Percentiles rank a stretch among this genome's conserved stretches.
Conservation (phyloP, 805 yeast genomes). For the Cyberlindnera meyerae region DNA sequence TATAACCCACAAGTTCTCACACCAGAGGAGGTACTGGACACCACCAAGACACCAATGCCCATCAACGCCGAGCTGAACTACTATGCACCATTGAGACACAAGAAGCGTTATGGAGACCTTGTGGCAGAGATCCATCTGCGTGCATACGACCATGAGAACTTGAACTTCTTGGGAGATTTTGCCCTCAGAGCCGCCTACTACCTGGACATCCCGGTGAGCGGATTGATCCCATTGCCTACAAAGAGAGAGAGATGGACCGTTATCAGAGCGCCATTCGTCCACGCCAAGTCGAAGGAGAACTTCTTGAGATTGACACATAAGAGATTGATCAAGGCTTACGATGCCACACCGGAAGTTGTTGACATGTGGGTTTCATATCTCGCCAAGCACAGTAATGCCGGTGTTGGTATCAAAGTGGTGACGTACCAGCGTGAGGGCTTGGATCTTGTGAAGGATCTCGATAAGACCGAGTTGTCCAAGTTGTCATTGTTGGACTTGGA, state of each 20-base stretch:
- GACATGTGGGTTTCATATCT: conserved; percentile 78
- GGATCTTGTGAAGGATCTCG: conserved; percentile 38
- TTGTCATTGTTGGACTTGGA: conserved; percentile 9
- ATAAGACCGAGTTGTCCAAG: conserved; percentile 15
- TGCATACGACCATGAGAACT: conserved; percentile 63
- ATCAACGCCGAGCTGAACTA: conserved; percentile 76
- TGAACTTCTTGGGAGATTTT: conserved; percentile 78
- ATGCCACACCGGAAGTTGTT: conserved; percentile 77
- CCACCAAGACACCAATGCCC: conserved; percentile 61
- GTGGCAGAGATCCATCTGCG: conserved; percentile 75
- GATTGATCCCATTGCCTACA: conserved; percentile 62
- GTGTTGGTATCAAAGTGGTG: conserved; percentile 78
- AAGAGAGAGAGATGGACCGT: conserved; percentile 90
- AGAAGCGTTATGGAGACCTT: conserved; percentile 62
- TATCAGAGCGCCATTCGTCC: conserved; percentile 87
- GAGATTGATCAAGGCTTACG: conserved; percentile 70
- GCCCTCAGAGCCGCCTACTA: conserved; percentile 87
- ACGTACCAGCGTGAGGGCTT: conserved; percentile 52
- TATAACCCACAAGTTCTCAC: conserved; percentile 36
- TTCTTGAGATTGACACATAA: conserved; percentile 83
- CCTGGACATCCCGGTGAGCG: conserved; percentile 80
- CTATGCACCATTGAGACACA: conserved; percentile 71
- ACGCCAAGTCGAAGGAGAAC: conserved; percentile 91
- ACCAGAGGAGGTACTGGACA: conserved; percentile 29
- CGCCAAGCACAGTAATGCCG: conserved; percentile 69